Base-by-base conservation (phyloP, 2,329 filamentous ascomycete species). In the Xylariaceae sp. region DNA sequence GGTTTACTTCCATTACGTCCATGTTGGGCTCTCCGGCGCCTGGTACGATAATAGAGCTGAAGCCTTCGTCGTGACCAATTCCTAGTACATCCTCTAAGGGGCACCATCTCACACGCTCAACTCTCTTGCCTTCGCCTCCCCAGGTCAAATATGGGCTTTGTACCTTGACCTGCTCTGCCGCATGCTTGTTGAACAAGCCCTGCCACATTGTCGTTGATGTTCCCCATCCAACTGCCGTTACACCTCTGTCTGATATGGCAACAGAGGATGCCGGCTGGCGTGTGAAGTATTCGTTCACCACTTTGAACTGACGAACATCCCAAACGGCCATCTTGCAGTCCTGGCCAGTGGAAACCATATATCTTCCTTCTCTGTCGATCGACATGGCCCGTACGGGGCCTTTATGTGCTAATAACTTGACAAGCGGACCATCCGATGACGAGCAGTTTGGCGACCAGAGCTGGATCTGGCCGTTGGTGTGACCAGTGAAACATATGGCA, bases 1-100 rank as follows among this genome's bases (percentile, higher is more conserved):
- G 94, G 75, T 99, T 99, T 60, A 85, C 78, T 70, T 99, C 94
- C 47, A 96, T 76, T 2, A 90, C 88, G 68, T 99, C 94, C 67
- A 89, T 96, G 78, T 97, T 97, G 66, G 94, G 85, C 69, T 99
- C 94, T 54, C 94, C 94, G n/a, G 92, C 88, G 42, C 94, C 94
- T 7, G 94, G 94, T 2, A 97, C 83, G 59, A 99, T 82, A 64
- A 96, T 82, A 31, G 54, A 56, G 15, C 54, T 88, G 73, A 97
- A 97, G 12, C 94, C 94, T 52, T 85, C 75, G 64, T 88, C 80
- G 72, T 97, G 92, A 2, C 86, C 81, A 19, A 96, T 79, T 12
- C 92, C 94, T 1, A 99, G 80, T 1, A 96, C 75, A 74, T 99
- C 94, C 68, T 99, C 94, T 56, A 88, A 96, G 0, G 94, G 94